Evolutionary conservation across 345 rosid species (phyloP).

Genomic region (Barbarea vulgaris): DNA sequence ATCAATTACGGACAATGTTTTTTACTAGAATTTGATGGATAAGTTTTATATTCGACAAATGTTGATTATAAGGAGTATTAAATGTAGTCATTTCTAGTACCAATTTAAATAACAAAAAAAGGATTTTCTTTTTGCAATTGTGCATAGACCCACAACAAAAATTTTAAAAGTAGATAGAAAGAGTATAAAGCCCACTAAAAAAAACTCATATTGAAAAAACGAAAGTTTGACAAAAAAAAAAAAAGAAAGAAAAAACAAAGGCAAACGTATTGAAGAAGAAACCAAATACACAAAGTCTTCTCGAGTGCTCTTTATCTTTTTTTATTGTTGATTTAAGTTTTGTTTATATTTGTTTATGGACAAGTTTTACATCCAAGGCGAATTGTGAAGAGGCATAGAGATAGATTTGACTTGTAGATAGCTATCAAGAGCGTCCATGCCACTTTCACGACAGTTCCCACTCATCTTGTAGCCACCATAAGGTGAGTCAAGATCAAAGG

Average conservation of each 20-base stretch:
- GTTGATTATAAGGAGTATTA: too few relatives aligned
- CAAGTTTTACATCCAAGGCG: slow-evolving; percentile 63
- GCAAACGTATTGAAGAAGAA: not conserved
- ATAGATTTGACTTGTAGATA: slow-evolving; percentile 68
- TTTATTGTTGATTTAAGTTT: not conserved
- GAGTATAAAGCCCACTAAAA: not conserved
- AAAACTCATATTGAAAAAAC: not conserved
- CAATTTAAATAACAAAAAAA: too few relatives aligned
- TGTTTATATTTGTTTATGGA: not conserved
- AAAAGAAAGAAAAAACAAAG: not conserved
- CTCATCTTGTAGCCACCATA: slow-evolving; percentile 79
- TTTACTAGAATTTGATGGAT: too few relatives aligned
- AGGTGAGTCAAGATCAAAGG: slow-evolving; percentile 60
- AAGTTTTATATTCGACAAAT: too few relatives aligned
- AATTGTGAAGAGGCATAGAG: slow-evolving; percentile 60
- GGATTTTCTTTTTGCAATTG: too few relatives aligned
- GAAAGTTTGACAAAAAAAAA: not conserved
- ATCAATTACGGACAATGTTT: too few relatives aligned
- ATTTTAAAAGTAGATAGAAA: too few relatives aligned
- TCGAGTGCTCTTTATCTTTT: not conserved
- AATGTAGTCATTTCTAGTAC: too few relatives aligned
- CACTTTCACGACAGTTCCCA: slow-evolving; percentile 66
- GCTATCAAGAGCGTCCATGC: slow-evolving; percentile 62
- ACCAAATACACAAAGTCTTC: not conserved
- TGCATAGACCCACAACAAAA: not conserved